Evolutionary conservation across 345 rosid species (phyloP).

Genomic region (Stellera chamaejasme): DNA sequence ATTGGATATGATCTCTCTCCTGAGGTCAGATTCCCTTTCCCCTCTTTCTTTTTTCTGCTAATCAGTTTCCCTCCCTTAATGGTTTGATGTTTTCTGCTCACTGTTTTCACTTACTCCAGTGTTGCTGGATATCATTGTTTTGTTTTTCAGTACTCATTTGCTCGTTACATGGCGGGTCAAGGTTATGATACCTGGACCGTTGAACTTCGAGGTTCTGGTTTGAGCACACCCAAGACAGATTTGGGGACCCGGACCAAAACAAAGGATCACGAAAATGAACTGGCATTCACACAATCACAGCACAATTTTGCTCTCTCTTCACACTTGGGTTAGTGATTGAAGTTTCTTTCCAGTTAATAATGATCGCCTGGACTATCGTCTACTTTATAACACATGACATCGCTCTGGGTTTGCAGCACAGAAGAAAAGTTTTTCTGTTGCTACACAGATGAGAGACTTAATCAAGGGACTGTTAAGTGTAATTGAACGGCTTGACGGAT

Average conservation of each 20-base stretch:
- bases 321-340: too few relatives aligned
- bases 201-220: constrained; percentile 82
- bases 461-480: constrained; percentile 15
- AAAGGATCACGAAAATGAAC: constrained; percentile 10
- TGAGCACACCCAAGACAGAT: constrained; percentile 37
- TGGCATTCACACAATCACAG: too few relatives aligned
- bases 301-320: too few relatives aligned
- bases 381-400: neutral
- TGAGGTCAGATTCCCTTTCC: too few relatives aligned
- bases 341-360: too few relatives aligned
- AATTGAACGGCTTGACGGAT: too few relatives aligned
- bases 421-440: constrained; percentile 16
- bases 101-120: neutral
- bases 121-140: neutral
- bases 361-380: too few relatives aligned
- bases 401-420: constrained; percentile 12
- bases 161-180: constrained; percentile 67
- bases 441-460: constrained; percentile 23
- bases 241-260: constrained; percentile 16
- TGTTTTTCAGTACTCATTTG: constrained; percentile 53
- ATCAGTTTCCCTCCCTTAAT: too few relatives aligned
- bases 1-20: constrained; percentile 44
- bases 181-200: constrained; percentile 91
- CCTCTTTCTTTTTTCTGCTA: too few relatives aligned
- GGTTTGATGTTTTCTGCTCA: neutral